Percentiles rank a stretch among this genome's conserved stretches.
Evolutionary conservation across 2,329 filamentous ascomycete species (phyloP).

Genomic region (Clarireedia paspali): DNA sequence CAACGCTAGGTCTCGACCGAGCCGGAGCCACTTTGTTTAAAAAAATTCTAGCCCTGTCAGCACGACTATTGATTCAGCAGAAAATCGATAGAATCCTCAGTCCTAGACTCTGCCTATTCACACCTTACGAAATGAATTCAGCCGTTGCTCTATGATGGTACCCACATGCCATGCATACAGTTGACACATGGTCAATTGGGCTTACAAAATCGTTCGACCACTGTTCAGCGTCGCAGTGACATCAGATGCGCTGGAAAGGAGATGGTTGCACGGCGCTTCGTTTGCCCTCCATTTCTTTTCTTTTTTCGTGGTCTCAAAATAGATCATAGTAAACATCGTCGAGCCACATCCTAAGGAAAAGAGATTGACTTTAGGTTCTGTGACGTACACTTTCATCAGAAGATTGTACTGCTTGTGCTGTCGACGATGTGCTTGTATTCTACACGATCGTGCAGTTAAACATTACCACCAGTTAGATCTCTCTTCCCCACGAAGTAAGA

Average conservation of each 20-base stretch:
- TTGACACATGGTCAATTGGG: too few relatives aligned
- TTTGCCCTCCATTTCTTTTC: not conserved
- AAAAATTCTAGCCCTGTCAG: conserved; percentile 3
- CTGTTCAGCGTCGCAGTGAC: too few relatives aligned
- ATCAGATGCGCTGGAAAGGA: too few relatives aligned
- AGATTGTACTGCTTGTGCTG: too few relatives aligned
- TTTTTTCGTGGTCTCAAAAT: not conserved
- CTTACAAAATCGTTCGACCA: too few relatives aligned
- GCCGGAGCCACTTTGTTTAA: not conserved
- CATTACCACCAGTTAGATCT: not conserved
- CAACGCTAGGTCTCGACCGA: not conserved
- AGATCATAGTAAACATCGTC: not conserved
- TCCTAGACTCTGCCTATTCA: too few relatives aligned
- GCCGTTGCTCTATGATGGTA: not conserved
- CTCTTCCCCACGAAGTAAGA: not conserved
- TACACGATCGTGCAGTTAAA: too few relatives aligned
- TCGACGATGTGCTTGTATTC: too few relatives aligned
- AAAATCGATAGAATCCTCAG: not conserved
- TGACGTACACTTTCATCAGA: not conserved
- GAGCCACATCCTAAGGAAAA: not conserved
- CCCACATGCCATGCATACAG: not conserved
- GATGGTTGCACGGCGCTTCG: too few relatives aligned
- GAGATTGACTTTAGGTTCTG: not conserved
- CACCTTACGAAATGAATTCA: not conserved
- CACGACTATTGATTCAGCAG: conserved; percentile 7